Evolutionary conservation across 2,329 filamentous ascomycete genomes (phyloP).

Genomic region (Rugonectria rugulosa): DNA sequence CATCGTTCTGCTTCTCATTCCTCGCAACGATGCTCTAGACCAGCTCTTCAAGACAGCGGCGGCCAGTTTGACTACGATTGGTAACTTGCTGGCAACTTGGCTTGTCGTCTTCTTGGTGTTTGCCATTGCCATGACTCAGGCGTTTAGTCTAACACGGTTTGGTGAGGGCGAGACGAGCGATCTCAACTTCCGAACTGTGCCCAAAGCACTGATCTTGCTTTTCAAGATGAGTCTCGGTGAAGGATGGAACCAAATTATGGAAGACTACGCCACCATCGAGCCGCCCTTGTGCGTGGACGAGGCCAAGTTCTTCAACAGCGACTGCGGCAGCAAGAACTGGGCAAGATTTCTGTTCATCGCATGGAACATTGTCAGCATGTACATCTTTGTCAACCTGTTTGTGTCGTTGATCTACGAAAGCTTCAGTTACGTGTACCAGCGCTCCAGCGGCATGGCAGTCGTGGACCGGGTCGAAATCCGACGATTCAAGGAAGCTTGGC

Average conservation of each 20-base stretch:
- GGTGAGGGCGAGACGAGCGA: slow-evolving; percentile 76
- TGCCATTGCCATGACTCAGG: slow-evolving; percentile 94
- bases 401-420: slow-evolving; percentile 99
- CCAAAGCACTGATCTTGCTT: slow-evolving; percentile 90
- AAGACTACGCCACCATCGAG: slow-evolving; percentile 84
- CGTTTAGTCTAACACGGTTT: slow-evolving; percentile 94
- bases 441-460: slow-evolving; percentile 88
- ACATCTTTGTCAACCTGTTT: slow-evolving; percentile 98
- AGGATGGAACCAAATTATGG: slow-evolving; percentile 97
- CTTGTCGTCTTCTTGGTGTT: slow-evolving; percentile 96
- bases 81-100: slow-evolving; percentile 94
- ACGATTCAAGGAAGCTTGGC: slow-evolving; percentile 98
- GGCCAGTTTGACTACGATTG: slow-evolving; percentile 88
- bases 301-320: slow-evolving; percentile 79
- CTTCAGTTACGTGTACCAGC: slow-evolving; percentile 98
- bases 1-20: slow-evolving; percentile 88
- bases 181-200: slow-evolving; percentile 91
- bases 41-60: slow-evolving; percentile 99
- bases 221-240: slow-evolving; percentile 95
- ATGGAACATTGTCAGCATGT: slow-evolving; percentile 99
- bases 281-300: slow-evolving; percentile 82
- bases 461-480: slow-evolving; percentile 94
- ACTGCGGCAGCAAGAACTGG: slow-evolving; percentile 92
- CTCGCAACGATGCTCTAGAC: slow-evolving; percentile 94
- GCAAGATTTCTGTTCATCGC: slow-evolving; percentile 88